Base-by-base conservation (phyloP, 441 rosid genomes). In the Melastoma candidum region DNA sequence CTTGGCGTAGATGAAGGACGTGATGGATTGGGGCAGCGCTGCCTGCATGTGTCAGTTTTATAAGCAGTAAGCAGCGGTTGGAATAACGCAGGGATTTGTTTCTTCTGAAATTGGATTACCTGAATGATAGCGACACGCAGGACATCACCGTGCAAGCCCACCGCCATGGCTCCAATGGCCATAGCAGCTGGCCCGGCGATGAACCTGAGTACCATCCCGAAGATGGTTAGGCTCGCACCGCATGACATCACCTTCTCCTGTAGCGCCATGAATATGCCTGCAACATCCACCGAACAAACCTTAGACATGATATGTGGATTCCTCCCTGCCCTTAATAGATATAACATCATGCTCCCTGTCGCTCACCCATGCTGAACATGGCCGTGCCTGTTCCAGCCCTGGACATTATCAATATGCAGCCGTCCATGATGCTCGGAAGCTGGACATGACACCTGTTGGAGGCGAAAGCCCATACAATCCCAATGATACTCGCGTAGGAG, bases 321-420 rank as follows among this genome's bases (percentile, higher is more conserved):
- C 24, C 22, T 39, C 9, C 44, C 7, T 27, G 22, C 7, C 41
- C 41, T 51, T 12, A 11, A 51, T 51, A 14, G 12, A 27, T 49
- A 24, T 26, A 11, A 4, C 3, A 39, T 3, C 4, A 11, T 52
- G 36, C 56, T 10, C n/a, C 17, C 43, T 12, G 12, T 12, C 7
- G 44, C 80, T 59, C 63, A 87, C 98, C 98, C 96, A 92, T 78
- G 70, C 78, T 85, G 70, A 92, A 88, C 96, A 92, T 87, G 60
- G 95, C 93, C 55, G 98, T 92, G 64, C 98, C 96, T 13, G 87
- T 82, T 17, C 94, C 97, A 53, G 89, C 89, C 66, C 66, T 86
- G 13, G 97, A 86, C 85, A 90, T 71, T 44, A 90, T 82, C 65
- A 75, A 62, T 49, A 90, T 68, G 2, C 88, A 86, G 27, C 81